Evolutionary conservation across 2,329 filamentous ascomycete genomes (phyloP), one percentile per base, ranked within the genome.

Genomic region (Trichoderma afroharzianum): DNA sequence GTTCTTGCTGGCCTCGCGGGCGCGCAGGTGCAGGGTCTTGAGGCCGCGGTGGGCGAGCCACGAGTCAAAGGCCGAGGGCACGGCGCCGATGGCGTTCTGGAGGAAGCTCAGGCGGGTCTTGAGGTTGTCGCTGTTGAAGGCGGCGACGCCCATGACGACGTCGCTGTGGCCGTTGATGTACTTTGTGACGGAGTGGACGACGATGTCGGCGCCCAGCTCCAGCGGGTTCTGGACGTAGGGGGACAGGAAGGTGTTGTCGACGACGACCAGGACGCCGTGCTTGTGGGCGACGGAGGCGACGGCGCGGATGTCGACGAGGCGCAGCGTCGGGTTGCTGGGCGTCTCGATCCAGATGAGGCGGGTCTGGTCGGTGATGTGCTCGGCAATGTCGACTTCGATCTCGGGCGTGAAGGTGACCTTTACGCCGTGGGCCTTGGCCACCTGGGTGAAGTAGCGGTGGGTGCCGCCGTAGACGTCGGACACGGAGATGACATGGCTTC

Each of bases 141-240:
- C 96, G 61, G 94, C 95, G 33, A 96, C 92, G 75, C 96, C 96
- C 96, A 99, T 99, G 77, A 98, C 91, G 9, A 99, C 96, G 81
- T 99, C 96, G 80, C 90, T 88, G 85, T 99, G 96, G 64, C 96
- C 96, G 82, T 98, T 98, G 85, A 99, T 98, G 85, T 98, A 99
- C 85, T 99, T 99, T 58, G 96, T 99, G 70, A 99, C 96, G 70
- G 91, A 95, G 87, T 98, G 95, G 57, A 98, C 92, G 76, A 98
- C 95, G 75, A 98, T 95, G 82, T 99, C 96, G 76, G 96, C 96
- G 76, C 96, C 96, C 80, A 95, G 93, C 79, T 97, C 92, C 70
- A 99, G 90, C 4, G 96, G 96, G 83, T 97, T 98, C 84, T 99
- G 96, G 62, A 99, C 88, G 81, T 98, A 99, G 36, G 96, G 96